Conservation (phyloP, 75 land plant species). For the Selaginella tamariscina region DNA sequence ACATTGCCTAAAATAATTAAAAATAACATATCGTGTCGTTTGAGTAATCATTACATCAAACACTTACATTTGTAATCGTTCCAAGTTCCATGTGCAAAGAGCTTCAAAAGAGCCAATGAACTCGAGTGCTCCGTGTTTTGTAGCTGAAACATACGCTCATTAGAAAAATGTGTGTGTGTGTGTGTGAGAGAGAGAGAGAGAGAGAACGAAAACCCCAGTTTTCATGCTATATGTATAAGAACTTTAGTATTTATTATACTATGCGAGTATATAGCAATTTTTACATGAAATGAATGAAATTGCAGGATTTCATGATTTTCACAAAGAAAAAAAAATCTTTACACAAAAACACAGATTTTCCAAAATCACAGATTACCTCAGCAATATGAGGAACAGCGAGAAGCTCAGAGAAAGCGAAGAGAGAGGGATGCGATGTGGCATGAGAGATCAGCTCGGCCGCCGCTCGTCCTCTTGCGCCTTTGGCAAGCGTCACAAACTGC, state of each 20-base stretch:
- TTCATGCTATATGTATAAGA: too few species aligned
- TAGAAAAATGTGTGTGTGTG: too few species aligned
- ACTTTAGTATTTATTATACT: too few species aligned
- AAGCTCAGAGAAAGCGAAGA: conserved; percentile 95
- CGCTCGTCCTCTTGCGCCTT: conserved; percentile 36
- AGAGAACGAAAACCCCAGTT: too few species aligned
- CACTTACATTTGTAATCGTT: conserved; percentile 85
- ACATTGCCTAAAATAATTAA: conserved; percentile 39
- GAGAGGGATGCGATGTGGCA: conserved; percentile 76
- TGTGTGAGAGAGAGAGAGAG: too few species aligned
- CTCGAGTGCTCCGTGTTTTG: conserved; percentile 59
- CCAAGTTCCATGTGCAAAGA: conserved; percentile 96
- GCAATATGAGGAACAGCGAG: conserved; percentile 41
- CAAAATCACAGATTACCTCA: conserved; percentile 32
- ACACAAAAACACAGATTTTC: not conserved
- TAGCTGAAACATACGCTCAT: conserved; percentile 56
- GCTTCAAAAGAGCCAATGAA: conserved; percentile 57
- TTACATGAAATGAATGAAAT: too few species aligned
- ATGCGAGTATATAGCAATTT: too few species aligned
- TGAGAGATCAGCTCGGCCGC: conserved; percentile 47
- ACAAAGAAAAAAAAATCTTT: not conserved
- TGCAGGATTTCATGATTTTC: too few species aligned
- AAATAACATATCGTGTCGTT: too few species aligned
- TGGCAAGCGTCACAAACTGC: conserved; percentile 52
- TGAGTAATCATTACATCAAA: too few species aligned